Evolutionary conservation across 1,139 yeast species (phyloP).

Genomic region (Saccharomyces hybrid): DNA sequence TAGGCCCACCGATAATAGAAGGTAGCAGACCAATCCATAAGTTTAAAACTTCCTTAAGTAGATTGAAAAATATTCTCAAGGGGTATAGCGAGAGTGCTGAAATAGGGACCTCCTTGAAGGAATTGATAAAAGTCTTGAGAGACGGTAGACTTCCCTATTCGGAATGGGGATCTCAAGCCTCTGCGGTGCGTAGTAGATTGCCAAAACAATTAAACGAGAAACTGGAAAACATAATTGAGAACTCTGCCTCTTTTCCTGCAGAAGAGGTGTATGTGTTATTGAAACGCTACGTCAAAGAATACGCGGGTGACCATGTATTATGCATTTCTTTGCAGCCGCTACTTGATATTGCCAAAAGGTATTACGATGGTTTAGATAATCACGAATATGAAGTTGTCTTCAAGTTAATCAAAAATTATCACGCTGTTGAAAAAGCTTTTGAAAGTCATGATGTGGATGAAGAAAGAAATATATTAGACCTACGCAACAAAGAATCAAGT

Average conservation of each 20-base stretch:
- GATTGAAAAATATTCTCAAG: constrained; percentile 67
- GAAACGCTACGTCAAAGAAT: constrained; percentile 14
- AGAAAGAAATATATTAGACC: constrained; percentile 71
- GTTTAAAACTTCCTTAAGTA: constrained; percentile 49
- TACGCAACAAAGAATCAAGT: constrained; percentile 77
- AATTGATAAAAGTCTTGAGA: constrained; percentile 62
- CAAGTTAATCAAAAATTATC: constrained; percentile 57
- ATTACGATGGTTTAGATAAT: constrained; percentile 62
- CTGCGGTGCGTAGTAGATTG: constrained; percentile 87
- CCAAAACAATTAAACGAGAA: constrained; percentile 69
- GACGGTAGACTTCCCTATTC: constrained; percentile 82
- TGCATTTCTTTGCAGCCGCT: constrained; percentile 61
- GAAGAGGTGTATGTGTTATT: neutral
- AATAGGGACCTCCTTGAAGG: constrained; percentile 73
- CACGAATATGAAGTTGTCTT: constrained; percentile 75
- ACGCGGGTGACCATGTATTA: constrained; percentile 45
- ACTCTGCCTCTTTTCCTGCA: constrained; percentile 36
- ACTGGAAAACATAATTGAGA: constrained; percentile 57
- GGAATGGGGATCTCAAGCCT: constrained; percentile 79
- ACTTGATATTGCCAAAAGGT: constrained; percentile 56
- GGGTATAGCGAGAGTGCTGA: constrained; percentile 95
- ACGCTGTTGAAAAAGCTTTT: constrained; percentile 65
- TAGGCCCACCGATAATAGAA: constrained; percentile 72
- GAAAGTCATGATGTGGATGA: constrained; percentile 65
- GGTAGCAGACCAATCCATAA: constrained; percentile 82